Conservation (phyloP, 805 yeast genomes). For the Wickerhamomyces canadensis region DNA sequence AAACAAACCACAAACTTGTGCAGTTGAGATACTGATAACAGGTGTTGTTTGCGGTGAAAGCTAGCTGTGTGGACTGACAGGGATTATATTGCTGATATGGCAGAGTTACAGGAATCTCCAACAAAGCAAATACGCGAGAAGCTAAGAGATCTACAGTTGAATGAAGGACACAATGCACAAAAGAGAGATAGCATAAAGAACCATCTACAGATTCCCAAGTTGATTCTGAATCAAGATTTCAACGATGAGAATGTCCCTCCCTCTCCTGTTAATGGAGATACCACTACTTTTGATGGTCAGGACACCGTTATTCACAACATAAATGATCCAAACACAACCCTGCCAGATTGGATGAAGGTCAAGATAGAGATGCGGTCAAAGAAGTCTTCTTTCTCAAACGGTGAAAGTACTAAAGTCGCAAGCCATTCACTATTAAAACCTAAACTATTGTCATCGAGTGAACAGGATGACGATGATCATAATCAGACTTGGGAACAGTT, state of each 20-base stretch:
- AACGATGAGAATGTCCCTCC: slow-evolving; percentile 9
- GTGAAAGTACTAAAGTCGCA: slow-evolving; percentile 1
- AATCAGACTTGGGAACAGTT: slow-evolving; percentile 21
- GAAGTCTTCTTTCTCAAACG: not conserved
- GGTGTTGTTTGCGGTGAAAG: no score
- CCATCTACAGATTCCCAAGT: slow-evolving; percentile 8
- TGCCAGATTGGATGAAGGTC: slow-evolving; percentile 20
- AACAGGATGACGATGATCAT: slow-evolving; percentile 1
- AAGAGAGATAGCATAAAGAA: slow-evolving; percentile 3
- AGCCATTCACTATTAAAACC: not conserved
- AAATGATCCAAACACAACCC: slow-evolving; percentile 9
- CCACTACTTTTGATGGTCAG: not conserved
- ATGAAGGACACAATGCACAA: slow-evolving; percentile 1
- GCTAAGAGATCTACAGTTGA: slow-evolving; percentile 8
- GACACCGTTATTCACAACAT: slow-evolving; percentile 17
- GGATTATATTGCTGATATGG: not conserved
- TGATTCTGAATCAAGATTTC: slow-evolving; percentile 7
- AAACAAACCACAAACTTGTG: no score
- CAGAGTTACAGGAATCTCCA: slow-evolving; percentile 7
- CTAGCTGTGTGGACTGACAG: not conserved
- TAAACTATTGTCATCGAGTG: not conserved
- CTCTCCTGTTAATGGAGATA: not conserved
- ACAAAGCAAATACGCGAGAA: slow-evolving; percentile 14
- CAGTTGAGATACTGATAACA: no score
- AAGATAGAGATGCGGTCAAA: slow-evolving; percentile 2